Evolutionary conservation across 371 early-diverging fungal species (phyloP).

Genomic region (Apophysomyces elegans): DNA sequence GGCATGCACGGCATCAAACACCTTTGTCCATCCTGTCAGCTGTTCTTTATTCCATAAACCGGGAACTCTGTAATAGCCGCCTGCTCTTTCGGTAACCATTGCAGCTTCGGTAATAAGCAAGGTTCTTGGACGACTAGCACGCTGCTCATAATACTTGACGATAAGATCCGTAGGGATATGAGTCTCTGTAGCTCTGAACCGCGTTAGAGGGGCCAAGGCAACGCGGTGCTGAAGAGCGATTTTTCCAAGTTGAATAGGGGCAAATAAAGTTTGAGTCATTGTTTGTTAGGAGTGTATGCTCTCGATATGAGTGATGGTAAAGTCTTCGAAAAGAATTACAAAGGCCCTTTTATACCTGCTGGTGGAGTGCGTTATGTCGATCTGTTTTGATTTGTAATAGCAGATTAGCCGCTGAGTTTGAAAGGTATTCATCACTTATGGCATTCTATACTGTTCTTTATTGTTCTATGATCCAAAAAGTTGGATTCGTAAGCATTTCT

Average conservation of each 20-base stretch:
- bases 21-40: constrained; percentile 58
- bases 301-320: no score
- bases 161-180: constrained; percentile 48
- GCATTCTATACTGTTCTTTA: no score
- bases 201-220: constrained; percentile 57
- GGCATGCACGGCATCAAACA: constrained; percentile 60
- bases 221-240: constrained; percentile 51
- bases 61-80: constrained; percentile 37
- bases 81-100: constrained; percentile 43
- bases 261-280: constrained; percentile 24
- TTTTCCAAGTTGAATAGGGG: constrained; percentile 38
- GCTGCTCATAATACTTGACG: constrained; percentile 60
- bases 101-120: constrained; percentile 63
- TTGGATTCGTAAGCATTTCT: no score
- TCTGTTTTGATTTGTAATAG: no score
- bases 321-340: no score
- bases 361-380: no score
- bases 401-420: no score
- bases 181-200: constrained; percentile 34
- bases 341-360: no score
- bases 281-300: no score
- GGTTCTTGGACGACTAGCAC: constrained; percentile 55
- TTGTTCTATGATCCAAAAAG: no score
- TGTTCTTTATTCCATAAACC: constrained; percentile 57
- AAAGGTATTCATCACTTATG: no score